Conservation (phyloP, 345 rosid genomes). For the Arabis hirsuta region DNA sequence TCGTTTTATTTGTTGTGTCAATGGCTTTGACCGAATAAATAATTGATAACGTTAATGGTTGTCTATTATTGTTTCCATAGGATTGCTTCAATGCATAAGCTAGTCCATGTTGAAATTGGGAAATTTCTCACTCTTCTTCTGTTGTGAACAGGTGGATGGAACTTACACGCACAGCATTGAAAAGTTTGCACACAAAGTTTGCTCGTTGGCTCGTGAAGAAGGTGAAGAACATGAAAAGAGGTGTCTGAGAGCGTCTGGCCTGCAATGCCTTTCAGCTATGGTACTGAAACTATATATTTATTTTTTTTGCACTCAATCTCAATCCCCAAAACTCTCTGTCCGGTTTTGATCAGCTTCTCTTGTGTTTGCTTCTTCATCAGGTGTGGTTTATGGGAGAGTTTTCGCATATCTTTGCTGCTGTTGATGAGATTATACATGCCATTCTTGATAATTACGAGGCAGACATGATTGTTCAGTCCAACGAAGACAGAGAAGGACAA, state of each 20-base stretch:
- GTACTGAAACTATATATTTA: conserved; percentile 45
- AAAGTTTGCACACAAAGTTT: conserved; percentile 69
- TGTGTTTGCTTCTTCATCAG: conserved; percentile 49
- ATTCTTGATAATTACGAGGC: conserved; percentile 83
- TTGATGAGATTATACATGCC: conserved; percentile 84
- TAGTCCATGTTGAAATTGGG: conserved; percentile 1
- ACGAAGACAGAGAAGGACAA: conserved; percentile 62
- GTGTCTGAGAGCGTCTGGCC: conserved; percentile 69
- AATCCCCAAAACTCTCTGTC: not conserved
- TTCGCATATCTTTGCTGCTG: conserved; percentile 69
- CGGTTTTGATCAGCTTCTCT: not conserved
- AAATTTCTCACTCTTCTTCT: conserved; percentile 32
- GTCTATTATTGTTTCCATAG: too few relatives aligned
- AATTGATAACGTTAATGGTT: conserved; percentile 10
- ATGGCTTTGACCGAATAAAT: not conserved
- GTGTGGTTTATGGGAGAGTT: conserved; percentile 92
- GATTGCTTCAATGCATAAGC: conserved; percentile 1
- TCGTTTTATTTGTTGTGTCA: not conserved
- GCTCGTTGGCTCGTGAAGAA: conserved; percentile 62
- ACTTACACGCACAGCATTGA: conserved; percentile 78
- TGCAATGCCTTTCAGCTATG: conserved; percentile 97
- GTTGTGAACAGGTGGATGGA: conserved; percentile 68
- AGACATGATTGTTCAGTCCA: conserved; percentile 47
- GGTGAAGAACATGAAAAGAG: conserved; percentile 56
- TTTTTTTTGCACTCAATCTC: conserved; percentile 19